Conservation (phyloP, 495 filamentous ascomycete genomes). For the Talaromyces trachyspermus region DNA sequence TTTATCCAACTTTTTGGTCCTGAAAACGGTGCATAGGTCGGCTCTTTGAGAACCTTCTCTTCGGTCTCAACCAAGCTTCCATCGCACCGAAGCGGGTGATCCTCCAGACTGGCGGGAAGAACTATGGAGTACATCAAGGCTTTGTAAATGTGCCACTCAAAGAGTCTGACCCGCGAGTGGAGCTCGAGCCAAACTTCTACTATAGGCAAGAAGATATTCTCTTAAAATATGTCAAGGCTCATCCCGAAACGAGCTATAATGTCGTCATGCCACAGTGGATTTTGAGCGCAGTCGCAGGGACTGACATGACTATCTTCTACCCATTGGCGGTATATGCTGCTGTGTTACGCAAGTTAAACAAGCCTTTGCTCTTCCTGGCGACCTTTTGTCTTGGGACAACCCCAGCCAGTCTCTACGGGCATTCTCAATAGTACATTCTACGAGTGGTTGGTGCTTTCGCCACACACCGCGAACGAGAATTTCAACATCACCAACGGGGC, state of each 20-base stretch:
- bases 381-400: constrained; percentile 5
- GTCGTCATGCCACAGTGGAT: constrained; percentile 35
- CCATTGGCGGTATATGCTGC: constrained; percentile 5
- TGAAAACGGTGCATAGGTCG: constrained; percentile 4
- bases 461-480: constrained; percentile 1
- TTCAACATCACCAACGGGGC: constrained; percentile 6
- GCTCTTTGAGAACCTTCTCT: constrained; percentile 6
- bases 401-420: constrained; percentile 4
- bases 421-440: constrained; percentile 7
- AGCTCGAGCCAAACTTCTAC: constrained; percentile 45
- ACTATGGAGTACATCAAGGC: constrained; percentile 44
- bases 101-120: constrained; percentile 6
- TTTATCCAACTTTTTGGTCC: constrained; percentile 5
- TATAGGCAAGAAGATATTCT: constrained; percentile 45
- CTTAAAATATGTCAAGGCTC: constrained; percentile 18
- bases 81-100: constrained; percentile 3
- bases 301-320: constrained; percentile 7
- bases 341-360: constrained; percentile 5
- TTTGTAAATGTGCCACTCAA: constrained; percentile 33
- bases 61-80: constrained; percentile 4
- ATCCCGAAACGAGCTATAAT: constrained; percentile 21
- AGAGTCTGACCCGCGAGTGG: constrained; percentile 37
- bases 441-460: constrained; percentile 3
- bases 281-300: constrained; percentile 33
- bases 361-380: constrained; percentile 6